These are phyloP conservation scores for Malus hybrid DNA, from an alignment of 331 rosid genomes.

Conservation along the genomic window DNA sequence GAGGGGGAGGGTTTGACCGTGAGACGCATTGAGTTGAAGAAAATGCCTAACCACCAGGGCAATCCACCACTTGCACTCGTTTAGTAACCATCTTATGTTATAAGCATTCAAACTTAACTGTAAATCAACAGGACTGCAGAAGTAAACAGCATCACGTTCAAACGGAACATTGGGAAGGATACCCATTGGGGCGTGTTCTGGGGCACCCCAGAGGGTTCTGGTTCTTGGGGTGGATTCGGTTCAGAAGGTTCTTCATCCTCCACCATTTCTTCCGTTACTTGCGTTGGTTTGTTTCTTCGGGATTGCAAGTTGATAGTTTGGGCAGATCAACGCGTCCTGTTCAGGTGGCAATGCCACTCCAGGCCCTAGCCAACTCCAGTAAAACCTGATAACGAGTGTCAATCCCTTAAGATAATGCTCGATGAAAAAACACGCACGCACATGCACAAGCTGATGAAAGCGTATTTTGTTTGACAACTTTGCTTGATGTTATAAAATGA, in stretches of 20 bases:
- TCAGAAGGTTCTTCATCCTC: slow-evolving; percentile 53
- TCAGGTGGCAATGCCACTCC: slow-evolving; percentile 74
- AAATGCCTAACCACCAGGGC: too few species aligned
- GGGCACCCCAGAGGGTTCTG: slow-evolving; percentile 33
- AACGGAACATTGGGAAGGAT: slow-evolving; percentile 28
- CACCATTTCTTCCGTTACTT: slow-evolving; percentile 62
- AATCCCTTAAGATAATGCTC: neutral
- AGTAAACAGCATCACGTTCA: neutral
- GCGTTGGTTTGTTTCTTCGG: slow-evolving; percentile 62
- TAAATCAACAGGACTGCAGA: neutral
- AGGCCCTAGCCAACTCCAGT: slow-evolving; percentile 73
- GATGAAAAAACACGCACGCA: neutral
- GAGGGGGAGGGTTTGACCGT: too few species aligned
- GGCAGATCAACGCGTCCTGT: slow-evolving; percentile 68
- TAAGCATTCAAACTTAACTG: neutral
- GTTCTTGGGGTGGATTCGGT: slow-evolving; percentile 53
- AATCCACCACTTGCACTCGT: too few species aligned
- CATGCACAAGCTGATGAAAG: neutral
- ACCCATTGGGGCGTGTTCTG: slow-evolving; percentile 53
- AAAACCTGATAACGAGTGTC: slow-evolving; percentile 42
- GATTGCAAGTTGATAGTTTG: slow-evolving; percentile 72
- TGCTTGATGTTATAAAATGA: neutral
- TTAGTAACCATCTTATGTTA: neutral
- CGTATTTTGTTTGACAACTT: neutral
- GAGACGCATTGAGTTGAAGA: too few species aligned